Conservation (phyloP, 2,329 filamentous ascomycete species). For the Rhinocladiella mackenziei region DNA sequence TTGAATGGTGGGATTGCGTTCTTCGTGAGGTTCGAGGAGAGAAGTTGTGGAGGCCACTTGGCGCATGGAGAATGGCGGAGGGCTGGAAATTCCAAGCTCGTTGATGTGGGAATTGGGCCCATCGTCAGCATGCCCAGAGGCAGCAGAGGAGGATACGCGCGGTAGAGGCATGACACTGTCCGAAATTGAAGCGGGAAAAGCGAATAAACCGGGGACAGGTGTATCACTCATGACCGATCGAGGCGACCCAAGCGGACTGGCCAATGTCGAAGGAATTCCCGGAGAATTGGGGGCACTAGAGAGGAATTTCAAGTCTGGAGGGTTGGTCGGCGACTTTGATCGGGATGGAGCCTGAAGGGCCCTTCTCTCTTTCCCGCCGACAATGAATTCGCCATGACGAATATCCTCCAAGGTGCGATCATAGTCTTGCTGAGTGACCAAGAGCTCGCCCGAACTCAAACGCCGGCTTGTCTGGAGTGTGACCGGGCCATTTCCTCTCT, state of each 20-base stretch:
- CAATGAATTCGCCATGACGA: constrained; percentile 27
- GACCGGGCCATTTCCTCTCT: constrained; percentile 30
- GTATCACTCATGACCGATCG: constrained; percentile 9
- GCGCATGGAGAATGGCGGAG: constrained; percentile 7
- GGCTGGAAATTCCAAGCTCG: constrained; percentile 13
- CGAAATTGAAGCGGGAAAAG: background rate
- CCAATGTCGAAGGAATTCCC: constrained; percentile 1
- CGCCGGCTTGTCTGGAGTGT: constrained; percentile 30
- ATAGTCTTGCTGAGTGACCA: constrained; percentile 26
- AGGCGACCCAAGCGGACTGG: constrained; percentile 8
- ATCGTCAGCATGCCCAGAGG: constrained; percentile 1
- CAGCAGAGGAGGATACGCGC: constrained; percentile 4
- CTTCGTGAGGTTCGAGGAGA: constrained; percentile 18
- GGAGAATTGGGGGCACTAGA: constrained; percentile 19
- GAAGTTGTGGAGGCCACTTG: constrained; percentile 20
- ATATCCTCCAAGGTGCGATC: constrained; percentile 28
- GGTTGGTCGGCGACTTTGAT: constrained; percentile 5
- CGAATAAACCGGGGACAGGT: background rate
- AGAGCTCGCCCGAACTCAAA: constrained; percentile 29
- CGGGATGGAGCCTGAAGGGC: constrained; percentile 9
- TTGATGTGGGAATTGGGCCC: background rate
- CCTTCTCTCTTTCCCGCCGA: constrained; percentile 25
- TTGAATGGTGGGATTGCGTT: constrained; percentile 25
- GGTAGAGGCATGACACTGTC: background rate
- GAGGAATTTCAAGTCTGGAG: constrained; percentile 8